Evolutionary conservation across 2,329 filamentous ascomycete species (phyloP).

Genomic region (Cordyceps javanica): DNA sequence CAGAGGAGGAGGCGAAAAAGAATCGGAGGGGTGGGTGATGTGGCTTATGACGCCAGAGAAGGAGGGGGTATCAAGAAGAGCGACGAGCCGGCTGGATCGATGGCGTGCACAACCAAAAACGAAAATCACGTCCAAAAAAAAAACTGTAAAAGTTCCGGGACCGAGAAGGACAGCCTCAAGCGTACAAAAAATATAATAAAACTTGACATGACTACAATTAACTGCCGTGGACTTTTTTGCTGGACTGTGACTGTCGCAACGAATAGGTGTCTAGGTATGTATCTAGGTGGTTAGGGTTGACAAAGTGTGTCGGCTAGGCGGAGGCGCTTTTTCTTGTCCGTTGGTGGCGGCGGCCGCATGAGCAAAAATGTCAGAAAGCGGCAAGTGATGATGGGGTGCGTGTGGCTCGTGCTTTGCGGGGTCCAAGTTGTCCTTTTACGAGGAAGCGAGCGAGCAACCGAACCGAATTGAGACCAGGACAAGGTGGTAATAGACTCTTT

Average conservation of each 20-base stretch:
- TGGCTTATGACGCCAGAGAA: background rate
- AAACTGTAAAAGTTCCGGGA: background rate
- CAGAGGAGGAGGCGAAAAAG: background rate
- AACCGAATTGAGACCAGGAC: no score
- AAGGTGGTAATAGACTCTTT: background rate
- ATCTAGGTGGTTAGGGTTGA: no score
- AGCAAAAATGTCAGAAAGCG: background rate
- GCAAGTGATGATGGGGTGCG: background rate
- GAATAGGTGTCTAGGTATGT: background rate
- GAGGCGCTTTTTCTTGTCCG: background rate
- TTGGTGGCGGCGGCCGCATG: background rate
- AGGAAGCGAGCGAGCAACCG: background rate
- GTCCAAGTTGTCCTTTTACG: background rate
- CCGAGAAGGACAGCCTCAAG: constrained; percentile 8
- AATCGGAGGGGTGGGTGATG: background rate
- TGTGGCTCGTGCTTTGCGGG: background rate
- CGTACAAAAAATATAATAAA: constrained; percentile 12
- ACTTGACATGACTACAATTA: background rate
- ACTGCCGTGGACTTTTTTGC: background rate
- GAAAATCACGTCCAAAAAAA: no score
- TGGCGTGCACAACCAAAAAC: no score
- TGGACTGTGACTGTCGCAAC: background rate
- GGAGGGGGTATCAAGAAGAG: background rate
- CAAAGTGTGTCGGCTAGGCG: background rate
- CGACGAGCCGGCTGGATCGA: background rate